Conservation (phyloP, 148 eudicot genomes). For the Agrostemma githago region DNA sequence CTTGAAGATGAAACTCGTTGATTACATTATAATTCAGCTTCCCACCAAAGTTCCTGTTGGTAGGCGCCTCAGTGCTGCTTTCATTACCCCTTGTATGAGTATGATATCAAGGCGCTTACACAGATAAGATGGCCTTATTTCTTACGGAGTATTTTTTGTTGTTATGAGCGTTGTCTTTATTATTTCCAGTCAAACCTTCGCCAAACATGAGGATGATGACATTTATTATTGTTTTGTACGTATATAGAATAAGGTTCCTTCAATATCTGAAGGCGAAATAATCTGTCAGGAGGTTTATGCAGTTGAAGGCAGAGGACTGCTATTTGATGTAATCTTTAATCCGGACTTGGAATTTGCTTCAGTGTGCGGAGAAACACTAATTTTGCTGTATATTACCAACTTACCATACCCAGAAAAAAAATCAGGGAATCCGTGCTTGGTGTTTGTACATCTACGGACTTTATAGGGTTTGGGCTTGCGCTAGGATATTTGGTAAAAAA, state of each 20-base stretch:
- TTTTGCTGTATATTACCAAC: no score
- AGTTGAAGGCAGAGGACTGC: not conserved
- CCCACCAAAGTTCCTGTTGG: not conserved
- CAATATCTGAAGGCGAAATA: not conserved
- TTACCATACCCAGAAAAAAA: no score
- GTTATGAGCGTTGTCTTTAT: not conserved
- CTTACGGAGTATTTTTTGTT: conserved; percentile 13
- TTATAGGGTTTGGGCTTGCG: no score
- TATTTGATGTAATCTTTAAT: not conserved
- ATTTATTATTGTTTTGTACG: not conserved
- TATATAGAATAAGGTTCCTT: not conserved
- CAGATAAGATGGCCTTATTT: conserved; percentile 17
- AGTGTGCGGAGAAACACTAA: no score
- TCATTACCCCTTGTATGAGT: conserved; percentile 24
- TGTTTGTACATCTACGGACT: no score
- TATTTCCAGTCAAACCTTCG: not conserved
- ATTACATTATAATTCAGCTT: conserved; percentile 12
- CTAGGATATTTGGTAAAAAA: no score
- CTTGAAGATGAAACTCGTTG: conserved; percentile 87
- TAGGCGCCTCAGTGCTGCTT: conserved; percentile 14
- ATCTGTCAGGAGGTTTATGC: not conserved
- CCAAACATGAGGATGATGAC: not conserved
- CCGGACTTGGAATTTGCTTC: not conserved
- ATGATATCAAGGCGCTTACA: conserved; percentile 20
- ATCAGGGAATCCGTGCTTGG: no score